Evolutionary conservation across 345 rosid species (phyloP).

Genomic region (Brassica carinata): DNA sequence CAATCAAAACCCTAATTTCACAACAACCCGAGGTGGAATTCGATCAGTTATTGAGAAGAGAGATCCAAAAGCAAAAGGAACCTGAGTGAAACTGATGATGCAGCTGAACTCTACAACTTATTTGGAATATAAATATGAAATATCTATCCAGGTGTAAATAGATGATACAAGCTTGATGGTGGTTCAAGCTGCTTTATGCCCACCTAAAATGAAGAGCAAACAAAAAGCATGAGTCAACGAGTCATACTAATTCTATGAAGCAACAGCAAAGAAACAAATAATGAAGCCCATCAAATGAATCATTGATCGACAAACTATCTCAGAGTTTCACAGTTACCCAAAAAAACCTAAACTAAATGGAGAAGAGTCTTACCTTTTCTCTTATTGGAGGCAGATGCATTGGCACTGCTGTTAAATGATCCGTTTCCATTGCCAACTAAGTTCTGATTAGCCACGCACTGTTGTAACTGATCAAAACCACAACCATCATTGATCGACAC

Average conservation of each 20-base stretch:
- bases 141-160: conserved; percentile 32
- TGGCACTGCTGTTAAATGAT: conserved; percentile 38
- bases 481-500: conserved; percentile 55
- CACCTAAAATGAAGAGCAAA: conserved; percentile 37
- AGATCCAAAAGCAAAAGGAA: conserved; percentile 40
- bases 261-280: background rate
- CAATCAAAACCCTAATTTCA: background rate
- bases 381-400: conserved; percentile 53
- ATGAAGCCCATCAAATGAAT: background rate
- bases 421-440: conserved; percentile 46
- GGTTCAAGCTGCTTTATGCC: conserved; percentile 52
- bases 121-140: conserved; percentile 40
- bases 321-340: background rate
- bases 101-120: conserved; percentile 46
- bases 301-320: background rate
- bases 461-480: conserved; percentile 69
- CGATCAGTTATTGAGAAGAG: too few species aligned
- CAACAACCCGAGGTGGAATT: background rate
- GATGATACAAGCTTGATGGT: conserved; percentile 32
- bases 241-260: background rate
- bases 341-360: too few species aligned
- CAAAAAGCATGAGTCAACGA: background rate
- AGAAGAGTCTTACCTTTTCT: conserved; percentile 64
- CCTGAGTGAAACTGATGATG: conserved; percentile 46
- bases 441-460: conserved; percentile 65